phyloP scores from a whole-genome alignment of 108 stramenopile genomes.

The Pseudonitzschia multiseries region DNA sequence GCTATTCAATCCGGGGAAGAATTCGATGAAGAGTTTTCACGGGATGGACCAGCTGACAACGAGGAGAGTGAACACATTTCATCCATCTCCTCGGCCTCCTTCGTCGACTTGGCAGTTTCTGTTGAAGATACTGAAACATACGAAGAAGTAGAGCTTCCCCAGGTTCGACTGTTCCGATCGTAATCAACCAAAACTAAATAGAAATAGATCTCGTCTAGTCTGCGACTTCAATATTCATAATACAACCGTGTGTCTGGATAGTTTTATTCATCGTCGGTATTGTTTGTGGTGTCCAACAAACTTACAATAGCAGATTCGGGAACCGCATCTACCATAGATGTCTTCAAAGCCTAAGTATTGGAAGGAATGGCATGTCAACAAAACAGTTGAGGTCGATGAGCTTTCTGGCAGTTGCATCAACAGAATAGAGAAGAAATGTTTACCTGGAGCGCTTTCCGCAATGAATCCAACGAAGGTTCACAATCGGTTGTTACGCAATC shows the following conservation, averaged over 20 bases:
- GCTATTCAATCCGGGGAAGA: conserved; percentile 56
- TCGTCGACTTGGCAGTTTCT: conserved; percentile 64
- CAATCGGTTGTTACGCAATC: conserved; percentile 4
- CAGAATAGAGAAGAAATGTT: background rate
- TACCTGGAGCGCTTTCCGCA: conserved; percentile 3
- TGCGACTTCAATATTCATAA: background rate
- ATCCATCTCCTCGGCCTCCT: conserved; percentile 3
- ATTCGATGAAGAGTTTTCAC: conserved; percentile 47
- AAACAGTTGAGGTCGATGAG: background rate
- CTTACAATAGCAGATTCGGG: background rate
- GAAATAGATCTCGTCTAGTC: background rate
- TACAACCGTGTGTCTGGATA: background rate
- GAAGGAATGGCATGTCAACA: background rate
- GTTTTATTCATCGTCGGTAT: background rate
- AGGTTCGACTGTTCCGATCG: conserved; percentile 27
- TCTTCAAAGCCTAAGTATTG: background rate
- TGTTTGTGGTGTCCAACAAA: background rate
- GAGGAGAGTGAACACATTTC: conserved; percentile 13
- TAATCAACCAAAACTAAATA: background rate
- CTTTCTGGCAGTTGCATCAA: no score
- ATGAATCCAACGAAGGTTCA: conserved; percentile 3
- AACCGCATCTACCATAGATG: background rate
- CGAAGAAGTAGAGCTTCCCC: conserved; percentile 78
- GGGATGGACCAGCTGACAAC: conserved; percentile 22
- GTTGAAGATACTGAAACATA: conserved; percentile 72